A percentile compares a stretch with the other conserved stretches of the same genome.
These are phyloP conservation scores for Calonectria pauciramosa DNA, from an alignment of 2,329 filamentous ascomycete genomes.

Conservation along the genomic window DNA sequence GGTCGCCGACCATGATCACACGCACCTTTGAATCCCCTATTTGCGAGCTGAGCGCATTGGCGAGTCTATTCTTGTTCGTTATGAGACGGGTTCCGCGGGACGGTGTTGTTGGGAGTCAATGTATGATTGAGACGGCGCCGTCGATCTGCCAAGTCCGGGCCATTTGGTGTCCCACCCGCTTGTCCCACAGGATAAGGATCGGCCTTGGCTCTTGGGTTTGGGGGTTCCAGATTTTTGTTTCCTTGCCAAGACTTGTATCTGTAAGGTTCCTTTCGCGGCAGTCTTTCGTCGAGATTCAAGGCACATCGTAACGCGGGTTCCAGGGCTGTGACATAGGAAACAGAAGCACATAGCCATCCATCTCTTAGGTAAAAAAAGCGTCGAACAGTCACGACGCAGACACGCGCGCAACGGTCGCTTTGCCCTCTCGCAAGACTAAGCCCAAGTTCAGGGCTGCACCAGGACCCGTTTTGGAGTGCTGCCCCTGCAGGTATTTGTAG, in stretches of 20 bases:
- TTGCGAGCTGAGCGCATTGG: slow-evolving; percentile 29
- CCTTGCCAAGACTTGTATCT: slow-evolving; percentile 16
- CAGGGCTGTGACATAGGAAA: slow-evolving; percentile 42
- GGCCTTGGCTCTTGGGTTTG: not conserved
- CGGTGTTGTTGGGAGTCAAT: slow-evolving; percentile 36
- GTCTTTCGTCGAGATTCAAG: slow-evolving; percentile 36
- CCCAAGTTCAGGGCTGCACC: not conserved
- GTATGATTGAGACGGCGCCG: slow-evolving; percentile 37
- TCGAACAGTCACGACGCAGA: not conserved
- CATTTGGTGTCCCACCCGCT: slow-evolving; percentile 30
- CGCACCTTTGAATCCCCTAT: slow-evolving; percentile 33
- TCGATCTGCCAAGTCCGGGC: not conserved
- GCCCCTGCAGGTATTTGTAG: no score
- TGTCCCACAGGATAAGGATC: slow-evolving; percentile 29
- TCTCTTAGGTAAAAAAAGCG: no score
- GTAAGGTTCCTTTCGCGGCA: not conserved
- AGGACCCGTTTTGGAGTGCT: not conserved
- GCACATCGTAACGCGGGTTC: slow-evolving; percentile 44
- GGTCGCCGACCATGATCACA: slow-evolving; percentile 44
- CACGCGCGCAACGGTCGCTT: not conserved
- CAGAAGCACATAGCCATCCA: slow-evolving; percentile 38
- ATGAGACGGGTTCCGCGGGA: slow-evolving; percentile 13
- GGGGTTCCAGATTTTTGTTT: no score
- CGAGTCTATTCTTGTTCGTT: slow-evolving; percentile 31
- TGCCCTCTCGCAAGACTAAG: not conserved